Percentiles rank a stretch among this genome's conserved stretches.
These are phyloP conservation scores for Agapanthus africanus DNA, from an alignment of 106 monocot species.

Conservation along the genomic window DNA sequence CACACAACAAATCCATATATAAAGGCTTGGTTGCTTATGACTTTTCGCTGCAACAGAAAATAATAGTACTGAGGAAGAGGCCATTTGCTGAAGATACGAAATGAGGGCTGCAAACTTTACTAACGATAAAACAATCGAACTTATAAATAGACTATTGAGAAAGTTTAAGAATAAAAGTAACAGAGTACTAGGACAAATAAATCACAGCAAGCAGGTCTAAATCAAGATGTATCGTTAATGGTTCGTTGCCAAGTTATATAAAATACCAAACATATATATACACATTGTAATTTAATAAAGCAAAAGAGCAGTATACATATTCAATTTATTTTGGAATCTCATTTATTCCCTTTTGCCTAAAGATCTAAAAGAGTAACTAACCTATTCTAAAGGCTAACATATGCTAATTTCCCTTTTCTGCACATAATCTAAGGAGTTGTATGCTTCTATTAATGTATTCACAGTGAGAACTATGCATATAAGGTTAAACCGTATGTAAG, in stretches of 20 bases:
- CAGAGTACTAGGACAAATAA: not conserved
- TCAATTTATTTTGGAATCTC: not conserved
- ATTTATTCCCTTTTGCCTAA: not conserved
- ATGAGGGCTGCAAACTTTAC: not conserved
- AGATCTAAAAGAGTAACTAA: no score
- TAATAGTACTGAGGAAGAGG: not conserved
- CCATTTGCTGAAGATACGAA: not conserved
- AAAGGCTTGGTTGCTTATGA: not conserved
- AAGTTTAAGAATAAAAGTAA: no score
- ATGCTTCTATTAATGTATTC: slow-evolving; percentile 1
- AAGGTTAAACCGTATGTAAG: no score
- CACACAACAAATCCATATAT: not conserved
- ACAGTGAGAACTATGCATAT: no score
- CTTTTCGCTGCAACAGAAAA: not conserved
- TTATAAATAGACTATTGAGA: no score
- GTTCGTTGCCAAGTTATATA: not conserved
- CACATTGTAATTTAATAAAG: not conserved
- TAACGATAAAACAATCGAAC: not conserved
- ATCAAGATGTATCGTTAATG: no score
- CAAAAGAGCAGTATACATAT: not conserved
- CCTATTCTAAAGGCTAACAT: slow-evolving; percentile 11
- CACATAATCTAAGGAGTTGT: not conserved
- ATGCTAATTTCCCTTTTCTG: not conserved
- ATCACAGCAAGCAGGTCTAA: no score
- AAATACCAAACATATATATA: not conserved